These are phyloP conservation scores for Aspergillus asperescens DNA, from an alignment of 495 filamentous ascomycete genomes.

Conservation along the genomic window DNA sequence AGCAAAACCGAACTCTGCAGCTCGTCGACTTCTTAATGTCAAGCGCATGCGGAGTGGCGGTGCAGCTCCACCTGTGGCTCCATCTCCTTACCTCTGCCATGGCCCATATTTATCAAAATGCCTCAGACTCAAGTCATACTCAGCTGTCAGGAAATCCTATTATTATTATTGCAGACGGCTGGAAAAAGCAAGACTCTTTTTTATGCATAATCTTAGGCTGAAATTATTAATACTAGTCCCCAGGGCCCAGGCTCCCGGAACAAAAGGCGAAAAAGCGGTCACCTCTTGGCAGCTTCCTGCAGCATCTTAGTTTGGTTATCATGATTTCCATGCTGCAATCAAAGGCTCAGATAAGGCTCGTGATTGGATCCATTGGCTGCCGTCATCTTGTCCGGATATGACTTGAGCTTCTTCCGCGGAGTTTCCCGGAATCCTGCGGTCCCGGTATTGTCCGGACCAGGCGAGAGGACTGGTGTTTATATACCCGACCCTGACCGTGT, in stretches of 20 bases:
- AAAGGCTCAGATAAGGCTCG: neutral
- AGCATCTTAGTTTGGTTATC: neutral
- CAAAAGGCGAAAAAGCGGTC: neutral
- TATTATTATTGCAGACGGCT: too few species aligned
- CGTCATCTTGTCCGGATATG: neutral
- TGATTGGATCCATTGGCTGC: conserved; percentile 6
- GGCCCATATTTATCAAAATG: too few species aligned
- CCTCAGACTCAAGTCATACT: too few species aligned
- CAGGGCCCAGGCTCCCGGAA: neutral
- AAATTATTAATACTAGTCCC: neutral
- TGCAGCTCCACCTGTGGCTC: conserved; percentile 6
- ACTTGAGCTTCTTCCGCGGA: neutral
- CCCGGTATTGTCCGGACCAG: neutral
- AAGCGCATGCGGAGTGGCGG: conserved; percentile 8
- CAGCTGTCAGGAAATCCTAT: too few species aligned
- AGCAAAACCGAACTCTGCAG: neutral
- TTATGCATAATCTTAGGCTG: neutral
- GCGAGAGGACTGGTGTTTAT: too few species aligned
- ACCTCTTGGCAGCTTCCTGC: neutral
- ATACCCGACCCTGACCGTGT: too few species aligned
- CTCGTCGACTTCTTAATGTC: neutral
- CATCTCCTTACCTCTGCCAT: neutral
- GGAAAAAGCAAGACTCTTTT: neutral
- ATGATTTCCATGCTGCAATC: neutral
- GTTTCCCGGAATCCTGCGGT: neutral